A percentile compares a stretch with the other conserved stretches of the same genome.
These are phyloP conservation scores for Prunus dulcis DNA, from an alignment of 306 rosid species.

Conservation along the genomic window DNA sequence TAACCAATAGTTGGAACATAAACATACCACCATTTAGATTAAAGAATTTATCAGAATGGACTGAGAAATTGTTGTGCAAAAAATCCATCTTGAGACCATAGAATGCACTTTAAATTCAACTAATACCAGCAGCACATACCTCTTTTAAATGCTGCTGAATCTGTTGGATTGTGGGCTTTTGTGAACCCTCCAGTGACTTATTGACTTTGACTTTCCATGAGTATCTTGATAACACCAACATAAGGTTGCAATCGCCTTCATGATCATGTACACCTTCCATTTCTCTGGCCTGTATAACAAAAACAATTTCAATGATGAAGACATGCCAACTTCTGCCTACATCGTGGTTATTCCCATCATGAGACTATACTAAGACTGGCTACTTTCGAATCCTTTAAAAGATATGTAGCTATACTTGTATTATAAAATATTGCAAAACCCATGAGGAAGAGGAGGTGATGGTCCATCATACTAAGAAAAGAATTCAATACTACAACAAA, in stretches of 20 bases:
- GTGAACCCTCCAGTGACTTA: conserved; percentile 42
- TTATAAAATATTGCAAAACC: not conserved
- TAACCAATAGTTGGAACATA: not conserved
- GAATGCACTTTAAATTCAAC: not conserved
- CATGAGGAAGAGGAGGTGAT: not conserved
- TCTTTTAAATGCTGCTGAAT: conserved; percentile 68
- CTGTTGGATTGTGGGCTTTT: conserved; percentile 57
- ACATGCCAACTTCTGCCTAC: conserved; percentile 11
- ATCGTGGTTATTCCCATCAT: not conserved
- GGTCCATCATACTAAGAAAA: not conserved
- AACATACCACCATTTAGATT: not conserved
- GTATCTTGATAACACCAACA: conserved; percentile 53
- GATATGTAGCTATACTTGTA: not conserved
- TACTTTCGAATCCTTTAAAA: not conserved
- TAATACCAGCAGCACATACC: conserved; percentile 36
- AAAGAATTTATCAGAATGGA: not conserved
- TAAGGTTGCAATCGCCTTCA: conserved; percentile 48
- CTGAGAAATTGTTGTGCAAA: not conserved
- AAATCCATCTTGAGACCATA: not conserved
- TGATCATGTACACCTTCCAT: conserved; percentile 57
- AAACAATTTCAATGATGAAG: conserved; percentile 22
- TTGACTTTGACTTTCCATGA: conserved; percentile 64
- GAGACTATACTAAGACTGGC: not conserved
- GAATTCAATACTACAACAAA: conserved; percentile 10
- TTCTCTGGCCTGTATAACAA: conserved; percentile 54